phyloP scores from a whole-genome alignment of 148 eudicot species.

The Cornus florida region DNA sequence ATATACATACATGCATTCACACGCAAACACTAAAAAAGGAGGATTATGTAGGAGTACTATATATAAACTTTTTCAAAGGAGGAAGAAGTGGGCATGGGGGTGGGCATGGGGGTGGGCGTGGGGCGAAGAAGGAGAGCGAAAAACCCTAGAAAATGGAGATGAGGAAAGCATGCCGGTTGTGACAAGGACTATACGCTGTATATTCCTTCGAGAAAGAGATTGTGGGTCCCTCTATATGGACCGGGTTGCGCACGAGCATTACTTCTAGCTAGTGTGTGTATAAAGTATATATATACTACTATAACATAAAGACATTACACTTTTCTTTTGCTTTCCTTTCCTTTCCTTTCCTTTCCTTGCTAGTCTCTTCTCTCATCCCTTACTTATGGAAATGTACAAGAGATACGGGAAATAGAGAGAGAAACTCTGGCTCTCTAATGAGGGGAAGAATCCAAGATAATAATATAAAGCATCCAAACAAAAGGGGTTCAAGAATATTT shows the following conservation, averaged over 20 bases:
- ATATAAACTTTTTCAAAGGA: slow-evolving; percentile 3
- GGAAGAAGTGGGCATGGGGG: slow-evolving; percentile 9
- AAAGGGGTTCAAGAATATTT: slow-evolving; percentile 16
- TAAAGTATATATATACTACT: no score
- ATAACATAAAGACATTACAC: slow-evolving; percentile 27
- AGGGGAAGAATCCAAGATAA: slow-evolving; percentile 20
- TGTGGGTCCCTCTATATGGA: slow-evolving; percentile 20
- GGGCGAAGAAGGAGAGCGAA: slow-evolving; percentile 14
- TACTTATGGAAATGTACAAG: no score
- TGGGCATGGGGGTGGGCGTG: background rate
- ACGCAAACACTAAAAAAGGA: no score
- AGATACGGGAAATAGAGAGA: background rate
- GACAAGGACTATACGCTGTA: slow-evolving; percentile 46
- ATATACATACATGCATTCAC: no score
- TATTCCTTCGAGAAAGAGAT: slow-evolving; percentile 52
- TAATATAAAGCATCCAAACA: slow-evolving; percentile 19
- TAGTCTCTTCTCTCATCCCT: slow-evolving; percentile 1
- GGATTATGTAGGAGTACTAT: no score
- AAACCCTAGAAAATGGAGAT: slow-evolving; percentile 17
- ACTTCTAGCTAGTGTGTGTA: background rate
- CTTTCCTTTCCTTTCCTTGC: background rate
- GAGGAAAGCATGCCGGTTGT: slow-evolving; percentile 31
- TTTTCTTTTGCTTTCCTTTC: slow-evolving; percentile 15
- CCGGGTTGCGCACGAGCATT: slow-evolving; percentile 29
- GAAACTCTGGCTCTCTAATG: background rate